Evolutionary conservation across 495 filamentous ascomycete genomes (phyloP).

Genomic region (Penicillium robsamsonii): DNA sequence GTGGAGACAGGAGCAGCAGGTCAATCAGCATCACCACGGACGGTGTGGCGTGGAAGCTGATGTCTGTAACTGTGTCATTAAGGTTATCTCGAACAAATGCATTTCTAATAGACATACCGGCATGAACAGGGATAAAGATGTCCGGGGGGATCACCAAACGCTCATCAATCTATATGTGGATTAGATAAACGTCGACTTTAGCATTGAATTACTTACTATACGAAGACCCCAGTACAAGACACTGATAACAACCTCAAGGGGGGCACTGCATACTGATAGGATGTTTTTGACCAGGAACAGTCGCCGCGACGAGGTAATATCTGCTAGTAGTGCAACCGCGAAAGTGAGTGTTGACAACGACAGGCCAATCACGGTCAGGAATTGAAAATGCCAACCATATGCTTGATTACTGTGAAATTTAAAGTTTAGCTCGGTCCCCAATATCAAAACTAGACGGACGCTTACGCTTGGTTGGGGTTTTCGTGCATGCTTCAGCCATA

Average conservation of each 20-base stretch:
- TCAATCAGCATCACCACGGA: conserved; percentile 69
- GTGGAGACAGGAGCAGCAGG: conserved; percentile 72
- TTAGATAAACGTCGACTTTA: background rate
- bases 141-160: conserved; percentile 55
- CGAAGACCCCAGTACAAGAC: conserved; percentile 83
- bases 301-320: conserved; percentile 61
- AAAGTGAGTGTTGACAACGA: conserved; percentile 68
- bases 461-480: conserved; percentile 48
- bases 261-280: conserved; percentile 68
- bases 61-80: conserved; percentile 46
- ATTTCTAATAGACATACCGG: conserved; percentile 32
- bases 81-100: background rate
- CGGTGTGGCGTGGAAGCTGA: conserved; percentile 79
- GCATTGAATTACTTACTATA: conserved; percentile 23
- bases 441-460: conserved; percentile 24
- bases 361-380: conserved; percentile 80
- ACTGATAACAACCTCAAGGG: conserved; percentile 77
- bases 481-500: conserved; percentile 39
- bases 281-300: conserved; percentile 75
- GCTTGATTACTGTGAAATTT: conserved; percentile 53
- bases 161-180: conserved; percentile 57
- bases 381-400: conserved; percentile 84
- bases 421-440: background rate
- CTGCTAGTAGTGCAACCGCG: conserved; percentile 66
- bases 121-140: conserved; percentile 42